phyloP scores from a whole-genome alignment of 78 protist genomes.

The Dictyostelium citrinum region DNA sequence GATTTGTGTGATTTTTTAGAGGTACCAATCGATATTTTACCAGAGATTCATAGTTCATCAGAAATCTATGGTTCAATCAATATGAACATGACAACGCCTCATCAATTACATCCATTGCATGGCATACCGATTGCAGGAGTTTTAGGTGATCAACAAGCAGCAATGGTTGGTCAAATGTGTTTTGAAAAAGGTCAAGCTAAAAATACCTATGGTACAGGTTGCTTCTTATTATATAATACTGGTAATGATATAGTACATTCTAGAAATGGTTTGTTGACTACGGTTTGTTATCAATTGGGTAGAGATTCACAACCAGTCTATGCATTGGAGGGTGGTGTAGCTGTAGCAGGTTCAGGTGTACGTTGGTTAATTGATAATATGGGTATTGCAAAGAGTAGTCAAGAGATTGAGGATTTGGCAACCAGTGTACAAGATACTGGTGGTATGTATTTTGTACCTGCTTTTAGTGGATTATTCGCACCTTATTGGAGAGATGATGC shows the following conservation, averaged over 20 bases:
- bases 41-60: slow-evolving; percentile 71
- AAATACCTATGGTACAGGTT: slow-evolving; percentile 98
- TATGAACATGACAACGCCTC: neutral
- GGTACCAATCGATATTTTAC: slow-evolving; percentile 65
- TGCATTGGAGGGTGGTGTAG: slow-evolving; percentile 90
- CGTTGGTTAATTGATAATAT: slow-evolving; percentile 90
- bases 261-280: slow-evolving; percentile 95
- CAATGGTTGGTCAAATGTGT: slow-evolving; percentile 97
- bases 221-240: slow-evolving; percentile 95
- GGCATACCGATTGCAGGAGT: slow-evolving; percentile 75
- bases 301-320: neutral
- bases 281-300: slow-evolving; percentile 94
- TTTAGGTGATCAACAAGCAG: slow-evolving; percentile 99
- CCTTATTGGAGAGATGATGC: slow-evolving; percentile 93
- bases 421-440: slow-evolving; percentile 73
- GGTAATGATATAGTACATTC: slow-evolving; percentile 88
- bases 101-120: slow-evolving; percentile 5
- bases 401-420: slow-evolving; percentile 84
- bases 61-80: slow-evolving; percentile 75
- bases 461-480: slow-evolving; percentile 92
- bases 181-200: slow-evolving; percentile 91
- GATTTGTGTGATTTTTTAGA: slow-evolving; percentile 77
- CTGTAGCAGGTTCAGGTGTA: slow-evolving; percentile 92
- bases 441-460: slow-evolving; percentile 92
- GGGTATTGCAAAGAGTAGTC: slow-evolving; percentile 25